These are phyloP conservation scores for Holtermanniella nyarrowii DNA, from an alignment of 768 basidiomycete genomes.

Conservation along the genomic window DNA sequence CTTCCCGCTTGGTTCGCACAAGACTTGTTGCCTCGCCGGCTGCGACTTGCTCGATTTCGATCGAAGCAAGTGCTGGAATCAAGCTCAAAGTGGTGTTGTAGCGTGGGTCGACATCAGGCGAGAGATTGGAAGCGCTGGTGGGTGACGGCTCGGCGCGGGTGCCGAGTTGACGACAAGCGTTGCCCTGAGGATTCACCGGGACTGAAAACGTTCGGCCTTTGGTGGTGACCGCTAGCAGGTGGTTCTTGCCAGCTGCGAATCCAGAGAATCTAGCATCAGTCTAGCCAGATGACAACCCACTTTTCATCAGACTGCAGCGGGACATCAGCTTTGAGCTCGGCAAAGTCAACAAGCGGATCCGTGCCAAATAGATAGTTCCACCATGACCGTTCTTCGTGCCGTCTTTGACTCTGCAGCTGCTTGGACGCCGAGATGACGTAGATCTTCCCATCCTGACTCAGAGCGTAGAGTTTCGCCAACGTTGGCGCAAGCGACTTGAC, in stretches of 20 bases:
- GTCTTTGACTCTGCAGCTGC: conserved; percentile 45
- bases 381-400: conserved; percentile 47
- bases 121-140: conserved; percentile 42
- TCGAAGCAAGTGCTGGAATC: conserved; percentile 58
- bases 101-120: conserved; percentile 46
- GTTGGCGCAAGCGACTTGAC: conserved; percentile 49
- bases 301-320: conserved; percentile 57
- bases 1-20: conserved; percentile 52
- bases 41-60: conserved; percentile 58
- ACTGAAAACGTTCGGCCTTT: conserved; percentile 66
- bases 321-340: conserved; percentile 53
- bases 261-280: conserved; percentile 52
- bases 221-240: conserved; percentile 44
- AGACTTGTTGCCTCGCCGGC: conserved; percentile 67
- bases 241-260: conserved; percentile 58
- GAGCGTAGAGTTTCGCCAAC: conserved; percentile 53
- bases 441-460: conserved; percentile 65
- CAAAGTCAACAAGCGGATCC: conserved; percentile 47
- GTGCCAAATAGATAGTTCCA: conserved; percentile 50
- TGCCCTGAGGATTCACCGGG: conserved; percentile 63
- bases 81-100: conserved; percentile 66
- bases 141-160: conserved; percentile 49
- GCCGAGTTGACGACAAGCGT: conserved; percentile 74
- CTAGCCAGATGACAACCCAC: conserved; percentile 40
- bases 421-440: conserved; percentile 56